These are phyloP conservation scores for Ramularia collo-cygni DNA, from an alignment of 2,329 filamentous ascomycete genomes.

Conservation along the genomic window DNA sequence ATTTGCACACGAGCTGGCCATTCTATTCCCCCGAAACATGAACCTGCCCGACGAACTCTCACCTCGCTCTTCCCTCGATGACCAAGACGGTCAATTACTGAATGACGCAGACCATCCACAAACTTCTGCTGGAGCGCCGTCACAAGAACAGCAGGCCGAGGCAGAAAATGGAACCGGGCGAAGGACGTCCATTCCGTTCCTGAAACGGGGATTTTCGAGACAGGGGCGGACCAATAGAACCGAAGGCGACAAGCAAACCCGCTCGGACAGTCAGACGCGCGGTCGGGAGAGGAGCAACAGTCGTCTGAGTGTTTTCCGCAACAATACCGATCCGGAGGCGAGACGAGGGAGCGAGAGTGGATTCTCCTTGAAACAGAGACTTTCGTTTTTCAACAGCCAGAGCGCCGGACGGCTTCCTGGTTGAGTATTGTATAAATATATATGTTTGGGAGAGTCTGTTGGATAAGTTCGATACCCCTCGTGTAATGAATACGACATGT, in stretches of 20 bases:
- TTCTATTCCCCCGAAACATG: constrained; percentile 32
- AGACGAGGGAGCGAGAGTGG: constrained; percentile 3
- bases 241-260: constrained; percentile 20
- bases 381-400: constrained; percentile 70
- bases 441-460: background rate
- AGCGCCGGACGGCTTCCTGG: constrained; percentile 31
- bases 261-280: constrained; percentile 15
- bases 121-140: constrained; percentile 5
- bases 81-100: constrained; percentile 5
- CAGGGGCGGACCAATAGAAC: constrained; percentile 14
- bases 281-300: constrained; percentile 20
- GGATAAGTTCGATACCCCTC: no score
- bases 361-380: constrained; percentile 58
- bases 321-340: constrained; percentile 7
- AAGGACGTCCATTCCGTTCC: constrained; percentile 19
- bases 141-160: constrained; percentile 8
- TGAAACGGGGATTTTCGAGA: constrained; percentile 29
- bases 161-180: constrained; percentile 10
- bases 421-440: background rate
- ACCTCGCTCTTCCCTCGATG: constrained; percentile 17
- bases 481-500: no score
- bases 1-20: constrained; percentile 38
- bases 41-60: constrained; percentile 19
- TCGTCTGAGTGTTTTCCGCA: constrained; percentile 23
- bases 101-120: constrained; percentile 8